A percentile compares a stretch with the other conserved stretches of the same genome.
phyloP scores from a whole-genome alignment of 495 filamentous ascomycete genomes.

The Haplographium delicatum region DNA sequence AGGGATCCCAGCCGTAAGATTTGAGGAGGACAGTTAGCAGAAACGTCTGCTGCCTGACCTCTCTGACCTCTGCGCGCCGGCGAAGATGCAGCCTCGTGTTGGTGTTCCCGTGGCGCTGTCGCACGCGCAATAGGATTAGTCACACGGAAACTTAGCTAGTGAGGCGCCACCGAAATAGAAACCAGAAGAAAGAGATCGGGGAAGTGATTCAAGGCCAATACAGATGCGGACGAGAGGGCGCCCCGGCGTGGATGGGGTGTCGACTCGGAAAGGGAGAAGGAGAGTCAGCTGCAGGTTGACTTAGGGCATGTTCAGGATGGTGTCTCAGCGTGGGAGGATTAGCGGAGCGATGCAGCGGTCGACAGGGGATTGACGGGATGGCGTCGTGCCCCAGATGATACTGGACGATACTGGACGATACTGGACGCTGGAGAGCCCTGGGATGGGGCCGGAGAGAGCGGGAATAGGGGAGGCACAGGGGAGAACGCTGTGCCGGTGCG shows the following conservation, averaged over 20 bases:
- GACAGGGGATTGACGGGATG: background rate
- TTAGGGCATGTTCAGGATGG: background rate
- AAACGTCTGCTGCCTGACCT: conserved; percentile 16
- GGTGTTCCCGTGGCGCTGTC: conserved; percentile 10
- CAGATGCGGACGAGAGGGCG: background rate
- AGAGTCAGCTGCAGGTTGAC: background rate
- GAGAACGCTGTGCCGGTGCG: no score
- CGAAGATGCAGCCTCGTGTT: background rate
- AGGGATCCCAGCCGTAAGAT: background rate
- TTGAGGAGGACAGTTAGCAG: background rate
- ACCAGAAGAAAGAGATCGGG: background rate
- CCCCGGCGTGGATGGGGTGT: background rate
- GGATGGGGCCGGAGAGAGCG: no score
- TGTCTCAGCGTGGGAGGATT: background rate
- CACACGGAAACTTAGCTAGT: conserved; percentile 7
- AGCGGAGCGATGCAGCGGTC: background rate
- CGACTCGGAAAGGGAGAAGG: no score
- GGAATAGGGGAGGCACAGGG: no score
- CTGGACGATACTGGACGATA: no score
- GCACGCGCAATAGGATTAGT: conserved; percentile 18
- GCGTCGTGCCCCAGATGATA: no score
- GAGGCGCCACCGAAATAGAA: conserved; percentile 1
- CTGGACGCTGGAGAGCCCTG: no score
- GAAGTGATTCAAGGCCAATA: background rate
- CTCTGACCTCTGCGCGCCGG: background rate